Base-by-base conservation (phyloP, 306 rosid species). In the Hippophae tibetana region DNA sequence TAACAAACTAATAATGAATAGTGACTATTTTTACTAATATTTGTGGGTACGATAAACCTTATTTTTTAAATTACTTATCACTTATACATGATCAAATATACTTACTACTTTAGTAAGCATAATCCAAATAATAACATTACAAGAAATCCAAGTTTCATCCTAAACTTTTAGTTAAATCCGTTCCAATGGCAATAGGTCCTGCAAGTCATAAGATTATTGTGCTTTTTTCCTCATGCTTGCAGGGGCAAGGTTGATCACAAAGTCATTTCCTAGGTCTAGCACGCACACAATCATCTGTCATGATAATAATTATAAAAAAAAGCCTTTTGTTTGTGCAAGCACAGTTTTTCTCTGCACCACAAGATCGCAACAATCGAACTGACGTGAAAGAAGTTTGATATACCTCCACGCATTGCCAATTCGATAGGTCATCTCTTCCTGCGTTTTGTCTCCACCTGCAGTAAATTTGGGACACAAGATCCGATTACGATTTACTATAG, bases 391-490 rank as follows among this genome's bases (percentile, higher is more conserved):
- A 76, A 69, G 54, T 55, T 53, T 61, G 63, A 47, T 65, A 47
- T 65, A 67, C 78, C 82, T 76, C 81, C 79, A 62, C 50, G 50
- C 54, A 26, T 40, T 65, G 64, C 58, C 9, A 50, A n/a, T 56
- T 70, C 62, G 48, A 43, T 41, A 25, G 52, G 74, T 81, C 73
- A 81, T 65, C 86, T 77, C 82, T 81, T 77, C 77, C 80, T 55
- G 42, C 86, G 82, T 68, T 81, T 81, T 26, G 85, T 74, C 45
- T 76, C 85, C 64, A 76, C 85, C 85, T 80, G 66, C 44, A 60
- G 52, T 52, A 61, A 61, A 45, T 65, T 52, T 7, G n/a, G 12
- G 46, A 69, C 13, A 38, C 46, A 14, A 43, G 52, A 54, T 42
- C 63, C 52, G 42, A 54, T 68, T 43, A 71, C 57, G 44, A 44